Conservation (phyloP, 257 asterid genomes). For the Ocimum tenuiflorum region DNA sequence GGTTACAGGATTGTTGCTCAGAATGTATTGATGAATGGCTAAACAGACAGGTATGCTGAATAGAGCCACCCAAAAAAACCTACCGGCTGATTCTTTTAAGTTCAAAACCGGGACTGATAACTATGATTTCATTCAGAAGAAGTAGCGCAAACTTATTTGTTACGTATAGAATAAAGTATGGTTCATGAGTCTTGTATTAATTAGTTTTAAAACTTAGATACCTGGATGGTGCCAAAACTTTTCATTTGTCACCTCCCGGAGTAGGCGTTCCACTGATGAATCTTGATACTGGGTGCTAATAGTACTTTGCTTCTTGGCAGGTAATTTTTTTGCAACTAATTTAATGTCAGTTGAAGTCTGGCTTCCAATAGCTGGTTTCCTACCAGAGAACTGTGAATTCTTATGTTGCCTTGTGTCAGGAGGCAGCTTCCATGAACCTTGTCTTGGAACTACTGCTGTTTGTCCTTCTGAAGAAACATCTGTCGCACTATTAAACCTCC, state of each 20-base stretch:
- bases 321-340: constrained; percentile 53
- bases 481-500: constrained; percentile 54
- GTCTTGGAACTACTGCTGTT: constrained; percentile 46
- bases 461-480: constrained; percentile 62
- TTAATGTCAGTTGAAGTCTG: constrained; percentile 49
- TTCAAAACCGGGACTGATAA: too few relatives aligned
- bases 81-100: too few relatives aligned
- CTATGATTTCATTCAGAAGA: too few relatives aligned
- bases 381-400: constrained; percentile 50
- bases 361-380: constrained; percentile 50
- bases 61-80: too few relatives aligned
- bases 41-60: too few relatives aligned
- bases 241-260: constrained; percentile 95
- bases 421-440: constrained; percentile 69
- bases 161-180: too few relatives aligned
- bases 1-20: too few relatives aligned
- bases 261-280: constrained; percentile 89
- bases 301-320: constrained; percentile 57
- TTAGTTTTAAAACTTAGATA: constrained; percentile 21
- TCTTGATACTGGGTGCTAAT: constrained; percentile 60
- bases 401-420: constrained; percentile 53
- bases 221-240: constrained; percentile 97
- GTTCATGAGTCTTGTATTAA: too few relatives aligned
- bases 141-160: too few relatives aligned
- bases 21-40: too few relatives aligned